These are phyloP conservation scores for Helichrysum umbraculigerum DNA, from an alignment of 129 eudicot species.

Conservation along the genomic window DNA sequence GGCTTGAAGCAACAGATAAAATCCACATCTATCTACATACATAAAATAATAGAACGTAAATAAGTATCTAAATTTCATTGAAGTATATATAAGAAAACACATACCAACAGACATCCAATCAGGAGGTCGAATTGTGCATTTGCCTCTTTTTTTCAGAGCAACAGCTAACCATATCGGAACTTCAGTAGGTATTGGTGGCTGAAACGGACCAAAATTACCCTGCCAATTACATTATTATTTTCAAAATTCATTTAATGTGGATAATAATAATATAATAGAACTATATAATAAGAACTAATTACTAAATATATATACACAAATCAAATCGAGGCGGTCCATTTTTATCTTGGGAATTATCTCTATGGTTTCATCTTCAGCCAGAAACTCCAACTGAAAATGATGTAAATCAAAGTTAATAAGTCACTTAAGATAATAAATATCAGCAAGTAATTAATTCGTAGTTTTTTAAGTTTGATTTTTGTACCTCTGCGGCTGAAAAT, in stretches of 20 bases:
- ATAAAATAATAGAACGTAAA: neutral
- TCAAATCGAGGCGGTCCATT: constrained; percentile 77
- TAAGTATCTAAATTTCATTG: neutral
- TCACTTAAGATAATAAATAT: neutral
- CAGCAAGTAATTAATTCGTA: neutral
- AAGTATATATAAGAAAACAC: constrained; percentile 5
- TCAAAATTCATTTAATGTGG: neutral
- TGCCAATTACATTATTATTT: constrained; percentile 18
- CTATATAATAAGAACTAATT: neutral
- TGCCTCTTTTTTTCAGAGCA: constrained; percentile 92
- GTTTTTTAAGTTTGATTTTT: neutral
- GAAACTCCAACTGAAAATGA: constrained; percentile 76
- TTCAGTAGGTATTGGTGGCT: constrained; percentile 73
- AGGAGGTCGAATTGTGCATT: constrained; percentile 88
- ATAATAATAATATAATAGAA: neutral
- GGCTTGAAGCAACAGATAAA: neutral
- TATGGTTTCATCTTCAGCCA: constrained; percentile 86
- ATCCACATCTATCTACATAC: neutral
- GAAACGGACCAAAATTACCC: constrained; percentile 96
- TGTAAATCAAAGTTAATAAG: constrained; percentile 4
- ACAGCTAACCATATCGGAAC: constrained; percentile 95
- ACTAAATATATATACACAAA: constrained; percentile 38
- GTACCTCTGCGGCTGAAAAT: constrained; percentile 87
- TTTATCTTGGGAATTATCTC: constrained; percentile 85
- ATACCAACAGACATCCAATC: constrained; percentile 95